Base-by-base conservation (phyloP, 1,284 basidiomycete species). In the Trichosporon sp. region DNA sequence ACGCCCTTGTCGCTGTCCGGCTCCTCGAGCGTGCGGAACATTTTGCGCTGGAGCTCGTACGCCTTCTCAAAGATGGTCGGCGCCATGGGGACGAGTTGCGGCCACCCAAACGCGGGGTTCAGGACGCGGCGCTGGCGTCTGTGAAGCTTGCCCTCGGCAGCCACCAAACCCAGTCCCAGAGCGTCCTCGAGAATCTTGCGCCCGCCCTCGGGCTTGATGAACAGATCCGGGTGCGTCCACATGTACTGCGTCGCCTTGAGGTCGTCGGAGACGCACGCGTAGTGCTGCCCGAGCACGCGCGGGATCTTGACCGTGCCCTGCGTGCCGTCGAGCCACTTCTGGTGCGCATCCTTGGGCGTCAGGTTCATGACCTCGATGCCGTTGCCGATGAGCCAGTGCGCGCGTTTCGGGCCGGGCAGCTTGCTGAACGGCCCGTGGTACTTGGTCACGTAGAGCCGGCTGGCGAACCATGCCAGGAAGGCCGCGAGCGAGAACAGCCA, bases 51-150 rank as follows among this genome's bases (percentile, higher is more conserved):
- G 61, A 90, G 88, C 81, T 89, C 85, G 48, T 81, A 80, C 1
- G 90, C 87, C 76, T 90, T 90, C 54, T 88, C 84, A 82, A 87
- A 88, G 78, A 92, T 91, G 43, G 90, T 85, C 1, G 90, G 90
- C 3, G 75, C 54, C 73, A 78, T 76, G 1, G 74, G 71, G 35
- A 69, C 71, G 31, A 79, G 70, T 4, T 71, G 73, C 69, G 85
- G 74, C 74, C 87, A 61, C 79, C 76, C 85, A 74, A 80, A 88
- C 16, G 73, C 76, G 7, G 79, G 77, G 72, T 86, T 84, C 75
- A 88, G 76, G 43, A 87, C 81, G 68, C 84, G 85, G 37, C 86
- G 82, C 81, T 87, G 81, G 14, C 86, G 85, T 65, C 83, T 85
- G 77, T 91, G 90, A 59, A 83, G 83, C 2, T 85, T 84, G 54